A percentile compares a stretch with the other conserved stretches of the same genome.
These are phyloP conservation scores for Teratosphaeria destructans DNA, from an alignment of 2,329 filamentous ascomycete species.

Conservation along the genomic window DNA sequence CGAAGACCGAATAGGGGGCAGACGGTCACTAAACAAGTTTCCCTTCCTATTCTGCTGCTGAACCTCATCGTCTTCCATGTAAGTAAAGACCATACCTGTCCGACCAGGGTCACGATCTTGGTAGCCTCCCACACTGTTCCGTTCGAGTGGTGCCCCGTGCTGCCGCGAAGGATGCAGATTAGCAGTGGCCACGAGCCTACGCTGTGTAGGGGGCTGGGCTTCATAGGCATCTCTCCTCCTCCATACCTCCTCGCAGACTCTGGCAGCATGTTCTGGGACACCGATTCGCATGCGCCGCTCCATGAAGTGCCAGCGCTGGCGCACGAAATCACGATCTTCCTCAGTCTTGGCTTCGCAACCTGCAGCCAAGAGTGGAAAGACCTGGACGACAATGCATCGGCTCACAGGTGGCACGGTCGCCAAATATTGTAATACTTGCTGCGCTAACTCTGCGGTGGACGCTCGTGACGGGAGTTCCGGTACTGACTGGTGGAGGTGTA, in stretches of 20 bases:
- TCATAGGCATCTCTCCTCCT: conserved; percentile 47
- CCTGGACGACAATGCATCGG: conserved; percentile 56
- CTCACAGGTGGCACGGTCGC: conserved; percentile 54
- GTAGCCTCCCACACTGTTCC: conserved; percentile 6
- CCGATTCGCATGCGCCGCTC: conserved; percentile 54
- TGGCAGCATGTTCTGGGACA: conserved; percentile 54
- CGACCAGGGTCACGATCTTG: conserved; percentile 17
- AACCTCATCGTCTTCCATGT: conserved; percentile 10
- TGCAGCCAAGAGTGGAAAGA: conserved; percentile 58
- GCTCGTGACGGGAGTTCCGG: conserved; percentile 52
- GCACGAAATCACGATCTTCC: conserved; percentile 55
- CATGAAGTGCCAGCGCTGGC: conserved; percentile 52
- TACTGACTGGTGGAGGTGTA: conserved; percentile 58
- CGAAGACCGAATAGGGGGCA: conserved; percentile 5
- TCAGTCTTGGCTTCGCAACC: conserved; percentile 51
- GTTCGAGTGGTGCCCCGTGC: conserved; percentile 12
- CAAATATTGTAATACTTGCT: conserved; percentile 50
- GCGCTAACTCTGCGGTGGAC: conserved; percentile 47
- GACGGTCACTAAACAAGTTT: conserved; percentile 2
- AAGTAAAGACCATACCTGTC: conserved; percentile 24
- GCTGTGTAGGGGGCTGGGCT: conserved; percentile 21
- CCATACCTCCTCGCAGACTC: conserved; percentile 60
- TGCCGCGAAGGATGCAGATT: conserved; percentile 20
- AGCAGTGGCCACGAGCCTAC: conserved; percentile 27
- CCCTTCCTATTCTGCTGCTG: conserved; percentile 2